These are phyloP conservation scores for Sindora glabra DNA, from an alignment of 306 rosid species.

Conservation along the genomic window DNA sequence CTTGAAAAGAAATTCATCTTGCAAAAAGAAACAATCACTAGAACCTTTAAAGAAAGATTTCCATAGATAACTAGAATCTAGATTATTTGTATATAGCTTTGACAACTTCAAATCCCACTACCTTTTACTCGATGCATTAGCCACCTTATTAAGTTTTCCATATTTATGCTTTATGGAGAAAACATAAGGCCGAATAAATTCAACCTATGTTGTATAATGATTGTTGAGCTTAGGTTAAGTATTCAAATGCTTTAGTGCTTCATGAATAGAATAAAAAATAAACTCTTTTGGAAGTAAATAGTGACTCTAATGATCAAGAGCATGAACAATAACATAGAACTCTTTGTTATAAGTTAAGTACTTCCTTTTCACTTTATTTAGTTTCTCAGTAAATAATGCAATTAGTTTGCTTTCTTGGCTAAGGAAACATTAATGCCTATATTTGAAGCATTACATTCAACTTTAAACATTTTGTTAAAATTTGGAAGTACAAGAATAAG, in stretches of 20 bases:
- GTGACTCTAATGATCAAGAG: not conserved
- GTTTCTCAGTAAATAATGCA: not conserved
- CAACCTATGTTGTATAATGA: not conserved
- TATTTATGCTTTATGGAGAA: not conserved
- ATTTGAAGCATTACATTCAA: not conserved
- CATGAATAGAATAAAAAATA: not conserved
- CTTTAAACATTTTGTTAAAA: no score
- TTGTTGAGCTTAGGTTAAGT: not conserved
- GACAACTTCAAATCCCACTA: not conserved
- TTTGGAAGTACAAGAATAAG: not conserved
- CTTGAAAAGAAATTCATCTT: not conserved
- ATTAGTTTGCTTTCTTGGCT: not conserved
- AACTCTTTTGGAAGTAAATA: not conserved
- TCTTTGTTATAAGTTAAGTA: not conserved
- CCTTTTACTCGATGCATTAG: no score
- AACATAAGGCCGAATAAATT: not conserved
- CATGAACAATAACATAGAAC: not conserved
- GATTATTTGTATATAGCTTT: not conserved
- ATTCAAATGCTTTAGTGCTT: not conserved
- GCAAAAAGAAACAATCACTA: not conserved
- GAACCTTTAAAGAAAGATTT: not conserved
- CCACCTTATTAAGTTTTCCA: not conserved
- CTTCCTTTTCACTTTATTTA: not conserved
- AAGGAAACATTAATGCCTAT: not conserved
- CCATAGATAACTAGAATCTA: not conserved